Conservation (phyloP, 208 protist species). For the Porcisia deanei region DNA sequence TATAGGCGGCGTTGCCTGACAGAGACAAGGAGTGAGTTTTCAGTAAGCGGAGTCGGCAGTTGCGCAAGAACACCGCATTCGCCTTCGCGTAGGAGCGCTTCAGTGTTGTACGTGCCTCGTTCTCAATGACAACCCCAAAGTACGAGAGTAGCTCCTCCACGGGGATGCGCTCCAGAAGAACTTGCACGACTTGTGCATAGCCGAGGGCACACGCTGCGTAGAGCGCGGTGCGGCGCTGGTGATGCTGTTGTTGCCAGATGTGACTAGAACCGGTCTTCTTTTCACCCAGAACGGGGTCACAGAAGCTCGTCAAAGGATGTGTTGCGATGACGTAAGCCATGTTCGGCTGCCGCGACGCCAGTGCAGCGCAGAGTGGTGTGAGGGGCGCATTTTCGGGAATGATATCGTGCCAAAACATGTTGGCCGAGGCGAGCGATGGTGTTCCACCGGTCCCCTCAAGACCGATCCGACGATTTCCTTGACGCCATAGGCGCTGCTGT, state of each 20-base stretch:
- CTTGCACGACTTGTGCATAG: constrained; percentile 67
- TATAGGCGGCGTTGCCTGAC: background rate
- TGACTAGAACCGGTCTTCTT: constrained; percentile 7
- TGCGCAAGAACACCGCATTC: constrained; percentile 18
- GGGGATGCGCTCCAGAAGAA: constrained; percentile 68
- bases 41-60: constrained; percentile 13
- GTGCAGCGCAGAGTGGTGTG: constrained; percentile 59
- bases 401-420: constrained; percentile 35
- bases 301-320: constrained; percentile 62
- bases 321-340: constrained; percentile 67
- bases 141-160: constrained; percentile 61
- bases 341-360: constrained; percentile 51
- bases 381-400: constrained; percentile 59
- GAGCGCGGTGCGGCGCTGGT: constrained; percentile 57
- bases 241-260: constrained; percentile 23
- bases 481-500: constrained; percentile 1
- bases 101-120: constrained; percentile 30
- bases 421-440: constrained; percentile 1
- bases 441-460: background rate
- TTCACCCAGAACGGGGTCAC: constrained; percentile 9
- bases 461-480: background rate
- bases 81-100: constrained; percentile 25
- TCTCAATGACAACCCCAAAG: constrained; percentile 51
- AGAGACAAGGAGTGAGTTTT: background rate
- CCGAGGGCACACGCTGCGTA: constrained; percentile 65